Evolutionary conservation across 768 basidiomycete genomes (phyloP), one percentile per base, ranked within the genome.

Genomic region (Leccinum pellstonianum): DNA sequence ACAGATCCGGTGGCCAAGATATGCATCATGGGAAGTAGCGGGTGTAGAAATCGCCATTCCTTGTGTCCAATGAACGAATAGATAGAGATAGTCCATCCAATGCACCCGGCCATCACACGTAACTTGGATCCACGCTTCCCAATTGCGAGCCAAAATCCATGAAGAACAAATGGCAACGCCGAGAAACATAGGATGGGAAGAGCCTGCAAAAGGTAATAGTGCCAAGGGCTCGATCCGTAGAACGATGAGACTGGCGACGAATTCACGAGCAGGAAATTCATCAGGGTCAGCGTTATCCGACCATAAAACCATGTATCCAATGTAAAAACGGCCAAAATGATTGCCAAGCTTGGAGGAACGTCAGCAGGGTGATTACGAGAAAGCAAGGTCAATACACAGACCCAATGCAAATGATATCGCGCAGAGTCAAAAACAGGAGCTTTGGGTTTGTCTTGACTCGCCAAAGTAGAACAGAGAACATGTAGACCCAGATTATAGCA

Each of bases 41-140:
- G 95, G 64, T 98, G 95, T 7, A 98, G 77, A 76, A 99, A 98
- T 8, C 97, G 82, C 94, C 95, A 98, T 79, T 99, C 97, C 68
- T 98, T 98, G 77, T 99, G 97, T 1, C 90, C 88, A 2, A 90
- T 81, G 3, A 90, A 61, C 8, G 96, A 98, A 70, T 92, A 94
- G 6, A 89, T 70, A 3, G 68, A 66, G 31, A 87, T 70, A 0
- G 88, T 86, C 88, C 90, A 93, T 19, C 76, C 62, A 2, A 88
- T 64, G 54, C 73, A 25, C 79, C 73, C 76, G 0, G 85, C 71
- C 68, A 93, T 79, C 19, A 75, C 77, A 47, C 65, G 73, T 25
- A 81, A 48, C 27, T 75, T 76, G 50, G 62, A 59, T 53, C 67
- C 62, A 52, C 25, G 54, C 52, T 57, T 61, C 43, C 59, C 54